These are phyloP conservation scores for Tinospora cordifolia DNA, from an alignment of 164 flowering plant species.

Conservation along the genomic window DNA sequence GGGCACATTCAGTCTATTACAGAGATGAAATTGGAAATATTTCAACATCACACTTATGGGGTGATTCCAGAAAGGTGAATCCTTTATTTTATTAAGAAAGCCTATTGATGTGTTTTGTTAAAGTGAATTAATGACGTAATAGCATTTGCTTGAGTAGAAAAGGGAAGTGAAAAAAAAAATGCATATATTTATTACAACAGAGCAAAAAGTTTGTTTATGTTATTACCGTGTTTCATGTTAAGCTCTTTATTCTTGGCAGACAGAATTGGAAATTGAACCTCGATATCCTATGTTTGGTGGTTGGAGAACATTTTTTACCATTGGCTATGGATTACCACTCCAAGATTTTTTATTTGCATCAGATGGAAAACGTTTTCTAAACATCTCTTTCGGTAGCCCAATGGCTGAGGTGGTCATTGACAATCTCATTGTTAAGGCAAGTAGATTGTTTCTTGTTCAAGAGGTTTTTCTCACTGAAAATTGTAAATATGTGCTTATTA, in stretches of 20 bases:
- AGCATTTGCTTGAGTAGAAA: slow-evolving; percentile 2
- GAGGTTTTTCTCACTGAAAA: neutral
- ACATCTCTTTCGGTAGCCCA: slow-evolving; percentile 71
- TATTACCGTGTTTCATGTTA: neutral
- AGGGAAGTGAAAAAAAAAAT: neutral
- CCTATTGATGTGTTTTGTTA: neutral
- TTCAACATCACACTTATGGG: slow-evolving; percentile 73
- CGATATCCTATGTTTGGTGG: slow-evolving; percentile 96
- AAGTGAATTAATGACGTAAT: neutral
- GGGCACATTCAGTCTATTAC: slow-evolving; percentile 89
- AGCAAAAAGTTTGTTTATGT: neutral
- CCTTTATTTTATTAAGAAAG: neutral
- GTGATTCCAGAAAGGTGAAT: slow-evolving; percentile 74
- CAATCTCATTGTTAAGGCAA: slow-evolving; percentile 74
- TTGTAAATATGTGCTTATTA: neutral
- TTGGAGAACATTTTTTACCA: slow-evolving; percentile 86
- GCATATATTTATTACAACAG: neutral
- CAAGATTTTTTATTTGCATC: slow-evolving; percentile 66
- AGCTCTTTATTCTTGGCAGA: slow-evolving; percentile 40
- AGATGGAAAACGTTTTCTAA: slow-evolving; percentile 70
- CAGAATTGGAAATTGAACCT: slow-evolving; percentile 81
- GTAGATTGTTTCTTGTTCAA: slow-evolving; percentile 3
- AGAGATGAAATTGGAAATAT: slow-evolving; percentile 95
- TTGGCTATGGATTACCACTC: slow-evolving; percentile 94
- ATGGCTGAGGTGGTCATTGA: slow-evolving; percentile 63